A percentile compares a stretch with the other conserved stretches of the same genome.
These are phyloP conservation scores for Nannizziopsis arthrosporioides DNA, from an alignment of 2,329 filamentous ascomycete genomes.

Conservation along the genomic window DNA sequence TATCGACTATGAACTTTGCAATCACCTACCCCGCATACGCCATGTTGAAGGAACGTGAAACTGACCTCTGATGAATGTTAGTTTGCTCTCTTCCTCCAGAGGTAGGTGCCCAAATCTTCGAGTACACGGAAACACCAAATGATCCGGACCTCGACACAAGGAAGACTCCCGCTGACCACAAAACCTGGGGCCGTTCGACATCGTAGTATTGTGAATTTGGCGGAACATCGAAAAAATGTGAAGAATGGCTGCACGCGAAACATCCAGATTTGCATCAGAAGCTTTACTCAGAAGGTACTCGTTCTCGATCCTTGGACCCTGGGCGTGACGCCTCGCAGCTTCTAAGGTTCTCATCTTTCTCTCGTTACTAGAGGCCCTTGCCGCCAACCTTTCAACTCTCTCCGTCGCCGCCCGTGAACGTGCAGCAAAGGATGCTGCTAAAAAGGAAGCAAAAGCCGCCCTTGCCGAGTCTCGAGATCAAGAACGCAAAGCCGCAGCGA, in stretches of 20 bases:
- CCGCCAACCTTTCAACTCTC: slow-evolving; percentile 72
- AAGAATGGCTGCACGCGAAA: slow-evolving; percentile 78
- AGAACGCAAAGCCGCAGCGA: slow-evolving; percentile 68
- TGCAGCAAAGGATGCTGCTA: slow-evolving; percentile 88
- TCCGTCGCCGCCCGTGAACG: slow-evolving; percentile 87
- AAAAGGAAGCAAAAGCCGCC: slow-evolving; percentile 91
- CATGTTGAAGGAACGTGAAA: not conserved
- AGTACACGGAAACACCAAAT: not conserved
- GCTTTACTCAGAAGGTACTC: slow-evolving; percentile 73
- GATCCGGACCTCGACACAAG: not conserved
- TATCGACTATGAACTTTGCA: not conserved
- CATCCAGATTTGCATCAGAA: slow-evolving; percentile 61
- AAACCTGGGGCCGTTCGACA: not conserved
- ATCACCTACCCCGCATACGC: slow-evolving; percentile 4
- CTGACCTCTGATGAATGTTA: slow-evolving; percentile 21
- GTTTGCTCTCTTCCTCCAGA: slow-evolving; percentile 56
- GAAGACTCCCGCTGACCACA: not conserved
- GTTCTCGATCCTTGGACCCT: not conserved
- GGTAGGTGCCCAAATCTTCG: slow-evolving; percentile 37
- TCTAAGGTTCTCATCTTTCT: not conserved
- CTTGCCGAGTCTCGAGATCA: slow-evolving; percentile 72
- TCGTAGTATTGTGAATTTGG: slow-evolving; percentile 96
- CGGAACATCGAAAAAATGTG: slow-evolving; percentile 89
- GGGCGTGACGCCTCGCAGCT: not conserved
- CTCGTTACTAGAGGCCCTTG: slow-evolving; percentile 54